phyloP scores from a whole-genome alignment of 1,139 yeast genomes.

The Yamadazyma taylorii region DNA sequence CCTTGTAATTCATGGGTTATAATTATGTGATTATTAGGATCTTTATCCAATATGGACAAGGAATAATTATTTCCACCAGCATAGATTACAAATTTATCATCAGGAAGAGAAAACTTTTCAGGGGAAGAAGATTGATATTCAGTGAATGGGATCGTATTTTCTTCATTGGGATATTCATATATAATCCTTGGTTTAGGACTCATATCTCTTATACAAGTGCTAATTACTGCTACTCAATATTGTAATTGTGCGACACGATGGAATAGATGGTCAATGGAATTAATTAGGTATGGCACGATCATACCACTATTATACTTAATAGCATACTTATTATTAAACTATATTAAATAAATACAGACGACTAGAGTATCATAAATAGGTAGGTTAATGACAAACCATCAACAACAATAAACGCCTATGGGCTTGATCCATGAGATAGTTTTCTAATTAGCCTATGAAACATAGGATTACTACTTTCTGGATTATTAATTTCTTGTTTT shows the following conservation, averaged over 20 bases:
- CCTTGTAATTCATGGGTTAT: conserved; percentile 12
- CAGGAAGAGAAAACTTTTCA: conserved; percentile 35
- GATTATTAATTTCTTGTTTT: conserved; percentile 45
- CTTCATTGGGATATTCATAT: conserved; percentile 39
- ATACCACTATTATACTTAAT: too few relatives aligned
- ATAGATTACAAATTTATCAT: conserved; percentile 43
- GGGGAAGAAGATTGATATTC: conserved; percentile 42
- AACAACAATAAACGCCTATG: neutral
- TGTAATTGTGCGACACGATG: too few relatives aligned
- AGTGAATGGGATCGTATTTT: conserved; percentile 39
- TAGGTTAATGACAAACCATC: neutral
- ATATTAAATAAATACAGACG: too few relatives aligned
- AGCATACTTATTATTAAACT: too few relatives aligned
- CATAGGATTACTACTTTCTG: conserved; percentile 35
- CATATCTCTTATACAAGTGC: conserved; percentile 4
- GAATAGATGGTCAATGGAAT: too few relatives aligned
- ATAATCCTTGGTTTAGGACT: conserved; percentile 23
- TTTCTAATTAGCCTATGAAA: conserved; percentile 44
- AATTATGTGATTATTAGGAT: conserved; percentile 18
- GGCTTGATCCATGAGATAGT: conserved; percentile 22
- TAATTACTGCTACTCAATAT: too few relatives aligned
- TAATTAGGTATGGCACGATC: too few relatives aligned
- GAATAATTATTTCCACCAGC: conserved; percentile 35
- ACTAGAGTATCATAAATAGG: too few relatives aligned
- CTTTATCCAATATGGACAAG: conserved; percentile 17